Evolutionary conservation across 2,329 filamentous ascomycete genomes (phyloP).

Genomic region (Pseudocercospora macadamiae): DNA sequence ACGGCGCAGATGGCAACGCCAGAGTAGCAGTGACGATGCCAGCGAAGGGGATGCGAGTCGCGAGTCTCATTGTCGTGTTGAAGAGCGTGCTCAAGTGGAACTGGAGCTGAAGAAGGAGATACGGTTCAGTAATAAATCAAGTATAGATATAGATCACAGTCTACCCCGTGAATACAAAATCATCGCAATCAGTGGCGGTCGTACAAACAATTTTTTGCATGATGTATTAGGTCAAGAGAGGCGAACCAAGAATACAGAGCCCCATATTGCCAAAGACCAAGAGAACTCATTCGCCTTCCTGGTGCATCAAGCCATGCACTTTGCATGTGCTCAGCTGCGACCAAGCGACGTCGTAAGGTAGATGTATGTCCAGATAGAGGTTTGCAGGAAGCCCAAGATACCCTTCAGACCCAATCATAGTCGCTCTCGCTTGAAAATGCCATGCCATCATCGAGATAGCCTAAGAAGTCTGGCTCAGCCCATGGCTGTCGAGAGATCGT

Average conservation of each 20-base stretch:
- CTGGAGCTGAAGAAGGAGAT: too few relatives aligned
- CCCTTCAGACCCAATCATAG: conserved; percentile 15
- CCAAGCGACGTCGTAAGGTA: not conserved
- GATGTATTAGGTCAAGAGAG: not conserved
- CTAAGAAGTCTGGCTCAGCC: conserved; percentile 13
- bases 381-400: not conserved
- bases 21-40: not conserved
- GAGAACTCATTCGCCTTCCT: too few relatives aligned
- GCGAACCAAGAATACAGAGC: not conserved
- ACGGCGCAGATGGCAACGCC: not conserved
- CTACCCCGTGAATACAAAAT: not conserved
- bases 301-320: too few relatives aligned
- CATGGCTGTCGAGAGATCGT: not conserved
- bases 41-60: too few relatives aligned
- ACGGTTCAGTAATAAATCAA: too few relatives aligned
- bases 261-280: conserved; percentile 1
- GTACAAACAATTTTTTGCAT: not conserved
- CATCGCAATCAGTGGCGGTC: not conserved
- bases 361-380: not conserved
- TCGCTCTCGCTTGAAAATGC: conserved; percentile 16
- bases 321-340: too few relatives aligned
- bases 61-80: too few relatives aligned
- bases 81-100: too few relatives aligned
- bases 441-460: conserved; percentile 18
- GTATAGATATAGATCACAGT: too few relatives aligned